Conservation (phyloP, 2,329 filamentous ascomycete genomes). For the Aspergillus costaricaensis region DNA sequence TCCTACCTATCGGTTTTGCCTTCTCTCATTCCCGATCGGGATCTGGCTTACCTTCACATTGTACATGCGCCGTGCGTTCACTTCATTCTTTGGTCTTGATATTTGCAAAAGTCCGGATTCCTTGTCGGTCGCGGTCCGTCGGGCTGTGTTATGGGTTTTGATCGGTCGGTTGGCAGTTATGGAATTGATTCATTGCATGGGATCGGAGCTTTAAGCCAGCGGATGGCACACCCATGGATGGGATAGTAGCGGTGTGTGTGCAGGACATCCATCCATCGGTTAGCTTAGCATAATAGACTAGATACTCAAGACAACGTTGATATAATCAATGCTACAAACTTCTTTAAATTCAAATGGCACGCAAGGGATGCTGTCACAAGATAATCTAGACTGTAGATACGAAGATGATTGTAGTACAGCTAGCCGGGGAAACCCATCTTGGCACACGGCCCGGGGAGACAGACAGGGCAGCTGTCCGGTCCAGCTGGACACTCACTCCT, state of each 20-base stretch:
- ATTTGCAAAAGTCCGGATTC: background rate
- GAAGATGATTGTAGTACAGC: too few species aligned
- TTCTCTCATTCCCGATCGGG: background rate
- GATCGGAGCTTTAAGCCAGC: background rate
- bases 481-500: background rate
- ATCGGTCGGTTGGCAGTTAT: background rate
- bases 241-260: background rate
- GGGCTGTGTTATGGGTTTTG: background rate
- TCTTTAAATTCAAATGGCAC: background rate
- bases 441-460: background rate
- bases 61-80: background rate
- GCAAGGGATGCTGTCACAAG: background rate
- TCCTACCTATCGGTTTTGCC: background rate
- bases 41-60: background rate
- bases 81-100: background rate
- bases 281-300: constrained; percentile 1
- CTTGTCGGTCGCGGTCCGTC: background rate
- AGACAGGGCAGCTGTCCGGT: background rate
- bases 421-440: background rate
- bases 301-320: background rate
- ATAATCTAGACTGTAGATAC: too few species aligned
- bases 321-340: too few species aligned
- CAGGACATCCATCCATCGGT: background rate
- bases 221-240: background rate
- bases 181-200: background rate